A percentile compares a stretch with the other conserved stretches of the same genome.
These are phyloP conservation scores for Erythrophleum fordii DNA, from an alignment of 306 rosid genomes.

Conservation along the genomic window DNA sequence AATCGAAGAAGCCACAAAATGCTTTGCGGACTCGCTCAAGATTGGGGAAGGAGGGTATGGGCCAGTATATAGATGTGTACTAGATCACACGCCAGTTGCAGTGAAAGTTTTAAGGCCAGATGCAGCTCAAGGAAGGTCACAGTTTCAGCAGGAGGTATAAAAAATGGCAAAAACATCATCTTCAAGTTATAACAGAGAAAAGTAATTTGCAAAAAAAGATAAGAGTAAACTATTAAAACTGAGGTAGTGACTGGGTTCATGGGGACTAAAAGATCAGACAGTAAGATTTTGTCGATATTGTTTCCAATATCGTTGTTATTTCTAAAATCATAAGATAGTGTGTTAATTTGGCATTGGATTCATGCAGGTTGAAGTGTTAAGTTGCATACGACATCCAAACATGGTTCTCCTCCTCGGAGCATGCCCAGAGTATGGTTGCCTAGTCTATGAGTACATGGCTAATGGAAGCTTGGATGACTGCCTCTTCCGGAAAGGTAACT, in stretches of 20 bases:
- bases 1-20: constrained; percentile 73
- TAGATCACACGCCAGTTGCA: constrained; percentile 87
- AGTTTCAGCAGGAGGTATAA: constrained; percentile 74
- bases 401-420: constrained; percentile 97
- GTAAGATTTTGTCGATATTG: too few species aligned
- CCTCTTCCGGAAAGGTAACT: constrained; percentile 59
- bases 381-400: constrained; percentile 92
- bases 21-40: constrained; percentile 54
- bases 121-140: constrained; percentile 77
- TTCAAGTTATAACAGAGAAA: background rate
- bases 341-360: background rate
- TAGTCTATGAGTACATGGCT: constrained; percentile 89
- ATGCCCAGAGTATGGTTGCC: constrained; percentile 87
- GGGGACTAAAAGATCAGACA: too few species aligned
- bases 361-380: constrained; percentile 69
- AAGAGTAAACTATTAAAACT: too few species aligned
- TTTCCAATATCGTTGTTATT: background rate
- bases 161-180: background rate
- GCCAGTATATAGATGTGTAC: constrained; percentile 72
- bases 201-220: background rate
- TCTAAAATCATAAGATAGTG: background rate
- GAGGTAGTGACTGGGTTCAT: too few species aligned
- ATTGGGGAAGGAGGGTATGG: constrained; percentile 99
- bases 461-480: constrained; percentile 95
- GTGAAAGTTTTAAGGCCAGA: constrained; percentile 76